These are phyloP conservation scores for Fusarium sp. DNA, from an alignment of 2,329 filamentous ascomycete genomes.

Conservation along the genomic window DNA sequence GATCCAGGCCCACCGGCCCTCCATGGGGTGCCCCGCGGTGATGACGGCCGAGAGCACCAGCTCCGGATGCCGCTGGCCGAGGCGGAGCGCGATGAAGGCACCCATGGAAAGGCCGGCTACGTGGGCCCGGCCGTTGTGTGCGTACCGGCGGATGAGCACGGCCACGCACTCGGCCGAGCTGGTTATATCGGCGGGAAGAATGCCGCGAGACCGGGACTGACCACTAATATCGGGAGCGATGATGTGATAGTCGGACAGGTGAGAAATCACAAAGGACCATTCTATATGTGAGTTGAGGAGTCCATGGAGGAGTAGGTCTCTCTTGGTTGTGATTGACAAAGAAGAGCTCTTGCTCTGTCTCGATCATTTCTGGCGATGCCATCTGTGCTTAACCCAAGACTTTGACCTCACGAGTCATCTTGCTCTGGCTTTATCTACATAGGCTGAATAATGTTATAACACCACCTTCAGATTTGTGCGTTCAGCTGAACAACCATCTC, in stretches of 20 bases:
- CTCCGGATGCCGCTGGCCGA: constrained; percentile 50
- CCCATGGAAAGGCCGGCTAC: constrained; percentile 56
- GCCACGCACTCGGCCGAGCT: constrained; percentile 50
- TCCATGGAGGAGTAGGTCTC: constrained; percentile 47
- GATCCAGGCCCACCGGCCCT: constrained; percentile 42
- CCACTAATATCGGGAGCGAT: constrained; percentile 54
- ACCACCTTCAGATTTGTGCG: neutral
- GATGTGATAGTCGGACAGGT: constrained; percentile 53
- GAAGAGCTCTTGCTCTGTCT: constrained; percentile 39
- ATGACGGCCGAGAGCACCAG: constrained; percentile 51
- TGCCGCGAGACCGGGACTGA: constrained; percentile 52
- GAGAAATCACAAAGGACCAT: constrained; percentile 49
- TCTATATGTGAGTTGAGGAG: constrained; percentile 51
- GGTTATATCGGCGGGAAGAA: constrained; percentile 48
- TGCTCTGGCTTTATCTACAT: neutral
- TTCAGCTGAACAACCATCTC: constrained; percentile 9
- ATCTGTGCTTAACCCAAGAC: constrained; percentile 2
- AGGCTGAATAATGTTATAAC: neutral
- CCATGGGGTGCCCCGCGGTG: constrained; percentile 50
- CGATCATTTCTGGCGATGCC: neutral
- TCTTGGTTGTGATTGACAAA: constrained; percentile 47
- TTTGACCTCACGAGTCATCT: neutral
- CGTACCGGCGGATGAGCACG: constrained; percentile 50
- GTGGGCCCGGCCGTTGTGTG: constrained; percentile 52
- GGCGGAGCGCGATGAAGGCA: constrained; percentile 50